Evolutionary conservation across 169 alveolate species (phyloP).

Genomic region (Babesia gibsoni): DNA sequence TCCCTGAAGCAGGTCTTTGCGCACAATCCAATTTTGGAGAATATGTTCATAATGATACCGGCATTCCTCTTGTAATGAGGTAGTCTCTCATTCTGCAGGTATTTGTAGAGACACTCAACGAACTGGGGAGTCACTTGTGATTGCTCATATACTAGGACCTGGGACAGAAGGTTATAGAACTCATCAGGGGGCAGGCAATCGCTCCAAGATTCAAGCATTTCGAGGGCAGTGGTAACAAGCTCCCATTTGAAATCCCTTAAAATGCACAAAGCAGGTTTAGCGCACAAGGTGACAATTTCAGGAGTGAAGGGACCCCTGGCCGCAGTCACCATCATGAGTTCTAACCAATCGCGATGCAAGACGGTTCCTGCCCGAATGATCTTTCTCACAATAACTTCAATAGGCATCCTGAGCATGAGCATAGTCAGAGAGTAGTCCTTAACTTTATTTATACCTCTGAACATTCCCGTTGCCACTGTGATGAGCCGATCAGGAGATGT

Average conservation of each 20-base stretch:
- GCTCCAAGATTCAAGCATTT: constrained; percentile 14
- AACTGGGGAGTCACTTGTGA: constrained; percentile 21
- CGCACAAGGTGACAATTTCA: constrained; percentile 11
- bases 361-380: constrained; percentile 3
- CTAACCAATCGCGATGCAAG: constrained; percentile 28
- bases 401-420: background rate
- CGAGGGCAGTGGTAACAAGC: constrained; percentile 27
- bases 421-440: constrained; percentile 1
- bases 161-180: constrained; percentile 4
- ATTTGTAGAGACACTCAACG: constrained; percentile 15
- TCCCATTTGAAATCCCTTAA: constrained; percentile 30
- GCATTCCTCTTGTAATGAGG: constrained; percentile 23
- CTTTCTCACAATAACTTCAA: constrained; percentile 12
- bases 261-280: constrained; percentile 23
- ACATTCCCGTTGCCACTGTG: constrained; percentile 12
- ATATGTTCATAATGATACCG: background rate
- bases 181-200: constrained; percentile 20
- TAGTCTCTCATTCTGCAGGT: constrained; percentile 19
- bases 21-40: constrained; percentile 13
- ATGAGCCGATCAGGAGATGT: constrained; percentile 7
- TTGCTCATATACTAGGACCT: background rate
- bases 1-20: background rate
- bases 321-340: constrained; percentile 30
- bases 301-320: constrained; percentile 27
- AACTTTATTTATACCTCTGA: constrained; percentile 3